Conservation (phyloP, 116 monocot genomes). For the Thalassia testudinum region DNA sequence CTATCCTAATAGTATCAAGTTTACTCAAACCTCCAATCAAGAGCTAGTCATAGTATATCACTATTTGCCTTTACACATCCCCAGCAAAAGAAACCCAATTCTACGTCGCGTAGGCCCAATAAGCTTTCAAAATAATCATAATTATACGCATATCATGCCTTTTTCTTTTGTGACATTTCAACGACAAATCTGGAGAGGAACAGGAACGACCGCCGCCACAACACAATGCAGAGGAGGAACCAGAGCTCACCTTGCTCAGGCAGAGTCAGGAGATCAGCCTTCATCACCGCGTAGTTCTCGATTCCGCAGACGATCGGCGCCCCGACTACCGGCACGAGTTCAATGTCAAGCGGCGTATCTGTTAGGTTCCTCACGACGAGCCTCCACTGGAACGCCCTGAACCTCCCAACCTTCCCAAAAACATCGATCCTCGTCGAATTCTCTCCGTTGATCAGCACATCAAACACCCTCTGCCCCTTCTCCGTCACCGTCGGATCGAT, state of each 20-base stretch:
- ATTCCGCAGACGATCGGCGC: slow-evolving; percentile 63
- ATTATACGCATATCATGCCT: too few relatives aligned
- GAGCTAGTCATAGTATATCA: too few relatives aligned
- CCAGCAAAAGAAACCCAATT: too few relatives aligned
- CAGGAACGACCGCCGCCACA: too few relatives aligned
- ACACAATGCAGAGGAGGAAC: neutral
- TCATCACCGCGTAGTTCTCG: slow-evolving; percentile 92
- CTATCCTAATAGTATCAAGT: too few relatives aligned
- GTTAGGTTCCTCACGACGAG: slow-evolving; percentile 57
- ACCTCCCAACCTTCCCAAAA: slow-evolving; percentile 60
- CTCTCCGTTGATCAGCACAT: slow-evolving; percentile 33
- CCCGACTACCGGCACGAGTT: slow-evolving; percentile 63
- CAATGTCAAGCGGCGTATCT: slow-evolving; percentile 38
- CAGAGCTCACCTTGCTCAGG: slow-evolving; percentile 45
- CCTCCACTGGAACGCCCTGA: slow-evolving; percentile 68
- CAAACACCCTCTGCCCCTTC: slow-evolving; percentile 76
- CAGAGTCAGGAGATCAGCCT: slow-evolving; percentile 46
- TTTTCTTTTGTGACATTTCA: too few relatives aligned
- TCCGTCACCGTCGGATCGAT: slow-evolving; percentile 50
- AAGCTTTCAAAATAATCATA: too few relatives aligned
- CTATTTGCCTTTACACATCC: too few relatives aligned
- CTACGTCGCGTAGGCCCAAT: too few relatives aligned
- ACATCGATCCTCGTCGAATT: slow-evolving; percentile 62
- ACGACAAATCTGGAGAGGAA: too few relatives aligned
- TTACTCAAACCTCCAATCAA: too few relatives aligned